Evolutionary conservation across 108 stramenopile species (phyloP), one percentile per base, ranked within the genome.

Genomic region (Cyclotella sp.): DNA sequence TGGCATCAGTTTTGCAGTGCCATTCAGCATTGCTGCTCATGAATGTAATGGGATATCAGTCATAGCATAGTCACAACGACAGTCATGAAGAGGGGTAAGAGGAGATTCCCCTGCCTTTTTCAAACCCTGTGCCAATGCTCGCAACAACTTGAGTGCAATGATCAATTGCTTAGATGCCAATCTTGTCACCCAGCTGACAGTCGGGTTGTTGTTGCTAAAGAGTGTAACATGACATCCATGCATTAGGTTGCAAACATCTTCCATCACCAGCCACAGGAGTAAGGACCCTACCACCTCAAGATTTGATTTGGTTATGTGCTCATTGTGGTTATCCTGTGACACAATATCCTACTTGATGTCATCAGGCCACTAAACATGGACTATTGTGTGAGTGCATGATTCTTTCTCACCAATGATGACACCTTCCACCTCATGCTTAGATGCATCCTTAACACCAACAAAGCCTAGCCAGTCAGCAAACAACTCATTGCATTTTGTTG

Each of bases 221-320:
- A 74, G 10, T 0, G 73, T 45, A 0, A 63, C 26, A n/a, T 74
- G 63, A 3, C 3, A 58, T 2, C 14, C 27, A 18, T 3, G 3
- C 57, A 13, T 22, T 0, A 24, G 26, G 18, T 1, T 3, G 49
- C 19, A 51, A 8, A 51, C 49, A 3, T 63, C 21, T 39, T 75
- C 74, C 74, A 75, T 75, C 6, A 0, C 43, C 0, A 75, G 43
- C 74, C 74, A 75, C 53, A 58, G 9, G 41, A 75, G 64, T 0
- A 65, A 24, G 5, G 57, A 21, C 9, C 65, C 79, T 1, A 60
- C 84, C 46, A 77, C 26, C 49, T 85, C 79, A 29, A 85, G 44
- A 29, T 85, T 70, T 0, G 75, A 73, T 29, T 77, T 85, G 54
- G 63, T 81, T 64, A 85, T 63, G 2, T 47, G 15, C 18, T 66